These are phyloP conservation scores for Diplocarpon mali DNA, from an alignment of 2,329 filamentous ascomycete genomes.

Conservation along the genomic window DNA sequence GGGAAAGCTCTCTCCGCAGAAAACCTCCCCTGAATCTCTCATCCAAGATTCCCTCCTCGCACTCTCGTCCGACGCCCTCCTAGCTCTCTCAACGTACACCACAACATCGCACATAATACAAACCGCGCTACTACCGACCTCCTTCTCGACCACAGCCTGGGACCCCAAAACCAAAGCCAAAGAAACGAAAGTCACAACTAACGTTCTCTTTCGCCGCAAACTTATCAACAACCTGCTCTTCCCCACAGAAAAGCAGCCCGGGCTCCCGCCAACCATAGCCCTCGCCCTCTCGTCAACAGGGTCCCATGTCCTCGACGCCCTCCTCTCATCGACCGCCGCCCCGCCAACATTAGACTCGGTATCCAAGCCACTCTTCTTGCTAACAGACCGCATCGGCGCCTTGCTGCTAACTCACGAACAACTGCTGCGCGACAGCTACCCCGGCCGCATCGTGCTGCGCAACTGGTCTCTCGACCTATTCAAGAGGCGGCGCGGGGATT, in stretches of 20 bases:
- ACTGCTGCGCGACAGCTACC: conserved; percentile 50
- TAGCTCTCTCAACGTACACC: conserved; percentile 46
- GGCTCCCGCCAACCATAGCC: conserved; percentile 11
- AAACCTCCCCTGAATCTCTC: conserved; percentile 28
- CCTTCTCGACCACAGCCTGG: neutral
- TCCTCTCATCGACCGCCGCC: conserved; percentile 36
- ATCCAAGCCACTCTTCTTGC: conserved; percentile 40
- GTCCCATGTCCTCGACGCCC: conserved; percentile 56
- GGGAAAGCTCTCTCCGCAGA: neutral
- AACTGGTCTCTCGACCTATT: conserved; percentile 68
- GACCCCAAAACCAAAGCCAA: neutral
- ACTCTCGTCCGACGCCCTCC: conserved; percentile 42
- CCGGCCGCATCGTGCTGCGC: conserved; percentile 58
- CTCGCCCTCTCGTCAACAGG: conserved; percentile 46
- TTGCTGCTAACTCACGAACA: conserved; percentile 49
- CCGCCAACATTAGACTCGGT: conserved; percentile 1
- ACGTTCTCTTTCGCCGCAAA: conserved; percentile 50
- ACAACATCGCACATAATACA: conserved; percentile 53
- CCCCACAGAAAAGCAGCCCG: conserved; percentile 3
- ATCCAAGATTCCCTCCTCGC: conserved; percentile 62
- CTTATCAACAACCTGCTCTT: conserved; percentile 49
- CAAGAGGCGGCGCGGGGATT: conserved; percentile 50
- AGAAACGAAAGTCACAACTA: conserved; percentile 33
- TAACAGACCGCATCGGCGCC: conserved; percentile 55
- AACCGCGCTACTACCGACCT: conserved; percentile 43